These are phyloP conservation scores for Candida mattraensis DNA, from an alignment of 805 yeast genomes.

Conservation along the genomic window DNA sequence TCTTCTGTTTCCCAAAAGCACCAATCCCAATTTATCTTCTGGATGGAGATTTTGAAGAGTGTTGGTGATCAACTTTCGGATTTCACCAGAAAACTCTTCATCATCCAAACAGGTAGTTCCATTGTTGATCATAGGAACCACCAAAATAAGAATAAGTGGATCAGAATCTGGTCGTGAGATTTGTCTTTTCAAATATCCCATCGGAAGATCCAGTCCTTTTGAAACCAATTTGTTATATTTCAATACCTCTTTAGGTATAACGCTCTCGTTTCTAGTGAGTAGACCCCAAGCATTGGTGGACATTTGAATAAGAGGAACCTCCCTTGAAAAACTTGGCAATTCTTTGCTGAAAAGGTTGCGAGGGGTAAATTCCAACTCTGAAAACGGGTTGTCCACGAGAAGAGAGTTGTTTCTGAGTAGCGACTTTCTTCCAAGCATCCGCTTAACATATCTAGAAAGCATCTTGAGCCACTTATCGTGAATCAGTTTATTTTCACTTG, in stretches of 20 bases:
- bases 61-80: constrained; percentile 13
- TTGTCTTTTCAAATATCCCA: constrained; percentile 37
- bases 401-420: constrained; percentile 2
- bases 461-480: constrained; percentile 30
- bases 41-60: constrained; percentile 16
- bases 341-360: constrained; percentile 6
- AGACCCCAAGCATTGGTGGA: constrained; percentile 52
- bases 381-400: constrained; percentile 7
- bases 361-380: constrained; percentile 4
- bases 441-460: constrained; percentile 22
- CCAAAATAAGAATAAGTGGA: constrained; percentile 27
- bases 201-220: constrained; percentile 43
- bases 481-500: constrained; percentile 22
- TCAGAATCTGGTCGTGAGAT: constrained; percentile 40
- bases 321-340: constrained; percentile 9
- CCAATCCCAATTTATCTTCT: constrained; percentile 30
- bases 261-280: constrained; percentile 30
- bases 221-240: constrained; percentile 38
- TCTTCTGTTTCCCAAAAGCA: constrained; percentile 25
- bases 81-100: constrained; percentile 19
- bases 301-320: constrained; percentile 43
- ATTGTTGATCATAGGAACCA: constrained; percentile 25
- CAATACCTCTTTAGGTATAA: constrained; percentile 41
- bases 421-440: constrained; percentile 6
- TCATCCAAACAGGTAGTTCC: constrained; percentile 21